Conservation (phyloP, 352 stramenopile species). For the Thalassiosira mediterranea region DNA sequence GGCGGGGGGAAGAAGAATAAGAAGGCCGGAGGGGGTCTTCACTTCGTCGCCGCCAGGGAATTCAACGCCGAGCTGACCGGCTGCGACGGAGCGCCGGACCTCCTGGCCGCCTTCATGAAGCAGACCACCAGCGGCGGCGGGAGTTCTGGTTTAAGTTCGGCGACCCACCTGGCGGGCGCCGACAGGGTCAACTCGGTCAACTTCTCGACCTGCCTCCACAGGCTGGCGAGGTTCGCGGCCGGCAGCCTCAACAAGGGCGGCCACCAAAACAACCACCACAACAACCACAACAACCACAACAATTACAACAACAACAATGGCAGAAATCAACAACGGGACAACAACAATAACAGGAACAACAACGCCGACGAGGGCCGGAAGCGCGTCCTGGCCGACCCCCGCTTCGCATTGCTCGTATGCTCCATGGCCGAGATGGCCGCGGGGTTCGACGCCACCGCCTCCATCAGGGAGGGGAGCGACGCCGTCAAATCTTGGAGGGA, state of each 20-base stretch:
- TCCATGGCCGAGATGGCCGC: constrained; percentile 65
- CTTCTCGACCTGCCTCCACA: constrained; percentile 75
- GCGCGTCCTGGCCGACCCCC: constrained; percentile 65
- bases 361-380: constrained; percentile 46
- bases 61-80: constrained; percentile 38
- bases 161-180: constrained; percentile 51
- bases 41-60: constrained; percentile 1
- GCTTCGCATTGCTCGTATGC: constrained; percentile 75
- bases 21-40: too few species aligned
- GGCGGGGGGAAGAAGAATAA: not conserved
- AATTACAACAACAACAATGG: constrained; percentile 3
- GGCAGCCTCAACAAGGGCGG: too few species aligned
- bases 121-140: constrained; percentile 9
- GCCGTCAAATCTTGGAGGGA: constrained; percentile 24
- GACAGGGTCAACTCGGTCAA: constrained; percentile 75
- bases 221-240: constrained; percentile 52
- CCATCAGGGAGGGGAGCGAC: constrained; percentile 12
- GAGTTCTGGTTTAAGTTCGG: not conserved
- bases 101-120: constrained; percentile 36
- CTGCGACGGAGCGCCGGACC: constrained; percentile 21
- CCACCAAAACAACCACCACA: constrained; percentile 20
- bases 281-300: constrained; percentile 21
- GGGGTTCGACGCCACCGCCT: constrained; percentile 14
- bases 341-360: constrained; percentile 40
- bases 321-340: constrained; percentile 1